Evolutionary conservation across 2,329 filamentous ascomycete genomes (phyloP).

Genomic region (Ophiostoma piceae): DNA sequence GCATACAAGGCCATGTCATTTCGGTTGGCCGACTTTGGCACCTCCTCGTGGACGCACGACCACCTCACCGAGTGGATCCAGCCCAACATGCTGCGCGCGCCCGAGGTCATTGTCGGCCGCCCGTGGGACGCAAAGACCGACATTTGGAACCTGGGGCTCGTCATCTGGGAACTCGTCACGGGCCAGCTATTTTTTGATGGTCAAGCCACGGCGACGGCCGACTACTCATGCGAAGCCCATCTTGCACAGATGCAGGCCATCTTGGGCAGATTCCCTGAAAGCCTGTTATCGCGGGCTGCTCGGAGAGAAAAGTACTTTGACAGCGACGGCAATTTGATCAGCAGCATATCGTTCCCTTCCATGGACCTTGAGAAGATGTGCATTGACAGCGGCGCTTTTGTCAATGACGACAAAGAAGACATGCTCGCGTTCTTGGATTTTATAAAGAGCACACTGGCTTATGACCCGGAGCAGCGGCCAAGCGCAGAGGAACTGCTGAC

Average conservation of each 20-base stretch:
- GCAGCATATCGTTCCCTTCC: slow-evolving; percentile 15
- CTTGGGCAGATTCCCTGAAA: slow-evolving; percentile 9
- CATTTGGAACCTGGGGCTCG: slow-evolving; percentile 19
- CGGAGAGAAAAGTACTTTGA: neutral
- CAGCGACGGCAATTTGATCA: neutral
- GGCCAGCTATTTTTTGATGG: slow-evolving; percentile 22
- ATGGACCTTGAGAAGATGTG: neutral
- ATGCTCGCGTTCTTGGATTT: slow-evolving; percentile 15
- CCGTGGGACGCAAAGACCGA: slow-evolving; percentile 18
- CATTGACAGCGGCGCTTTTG: slow-evolving; percentile 14
- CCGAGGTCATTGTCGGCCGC: slow-evolving; percentile 17
- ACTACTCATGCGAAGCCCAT: slow-evolving; percentile 20
- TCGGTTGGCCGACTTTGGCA: slow-evolving; percentile 19
- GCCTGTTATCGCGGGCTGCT: neutral
- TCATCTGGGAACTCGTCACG: slow-evolving; percentile 17
- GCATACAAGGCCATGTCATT: neutral
- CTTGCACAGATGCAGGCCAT: slow-evolving; percentile 20
- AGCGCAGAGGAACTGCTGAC: slow-evolving; percentile 11
- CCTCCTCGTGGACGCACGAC: slow-evolving; percentile 9
- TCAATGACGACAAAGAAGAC: neutral
- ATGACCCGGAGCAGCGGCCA: slow-evolving; percentile 17
- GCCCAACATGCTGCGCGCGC: slow-evolving; percentile 19
- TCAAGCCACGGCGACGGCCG: slow-evolving; percentile 17
- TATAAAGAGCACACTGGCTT: slow-evolving; percentile 9
- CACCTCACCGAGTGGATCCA: slow-evolving; percentile 21